Conservation (phyloP, 2,329 filamentous ascomycete species). For the Nannizziopsis barbatae region DNA sequence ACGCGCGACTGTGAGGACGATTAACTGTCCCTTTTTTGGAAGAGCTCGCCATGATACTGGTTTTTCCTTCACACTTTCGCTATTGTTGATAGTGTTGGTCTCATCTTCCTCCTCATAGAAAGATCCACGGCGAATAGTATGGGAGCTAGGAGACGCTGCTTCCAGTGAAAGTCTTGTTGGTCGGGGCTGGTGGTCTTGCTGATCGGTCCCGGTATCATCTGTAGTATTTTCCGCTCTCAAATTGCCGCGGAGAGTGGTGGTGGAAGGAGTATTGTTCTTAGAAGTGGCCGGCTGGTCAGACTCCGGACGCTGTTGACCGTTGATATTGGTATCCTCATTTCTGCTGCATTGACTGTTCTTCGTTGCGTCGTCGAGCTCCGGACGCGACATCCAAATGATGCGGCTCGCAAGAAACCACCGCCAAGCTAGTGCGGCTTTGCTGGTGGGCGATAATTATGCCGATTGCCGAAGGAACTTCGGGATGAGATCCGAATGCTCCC, state of each 20-base stretch:
- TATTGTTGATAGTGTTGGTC: constrained; percentile 14
- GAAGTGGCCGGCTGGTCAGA: no score
- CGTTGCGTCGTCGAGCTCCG: no score
- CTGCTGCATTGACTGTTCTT: no score
- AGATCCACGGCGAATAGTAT: constrained; percentile 12
- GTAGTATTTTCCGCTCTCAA: no score
- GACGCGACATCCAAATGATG: no score
- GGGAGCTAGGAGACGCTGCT: neutral
- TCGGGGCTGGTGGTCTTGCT: no score
- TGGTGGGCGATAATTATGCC: neutral
- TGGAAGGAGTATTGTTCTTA: no score
- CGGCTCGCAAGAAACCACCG: no score
- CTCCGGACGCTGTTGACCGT: no score
- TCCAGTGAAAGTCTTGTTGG: neutral
- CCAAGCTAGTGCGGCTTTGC: neutral
- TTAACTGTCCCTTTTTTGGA: constrained; percentile 64
- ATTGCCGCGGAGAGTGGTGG: no score
- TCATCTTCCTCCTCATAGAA: constrained; percentile 21
- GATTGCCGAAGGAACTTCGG: neutral
- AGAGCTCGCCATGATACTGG: constrained; percentile 59
- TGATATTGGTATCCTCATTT: no score
- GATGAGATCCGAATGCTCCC: neutral
- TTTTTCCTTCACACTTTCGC: constrained; percentile 23
- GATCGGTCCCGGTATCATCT: no score
- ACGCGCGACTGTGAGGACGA: constrained; percentile 65